Base-by-base conservation (phyloP, 331 rosid species). In the Spiraea crenata region DNA sequence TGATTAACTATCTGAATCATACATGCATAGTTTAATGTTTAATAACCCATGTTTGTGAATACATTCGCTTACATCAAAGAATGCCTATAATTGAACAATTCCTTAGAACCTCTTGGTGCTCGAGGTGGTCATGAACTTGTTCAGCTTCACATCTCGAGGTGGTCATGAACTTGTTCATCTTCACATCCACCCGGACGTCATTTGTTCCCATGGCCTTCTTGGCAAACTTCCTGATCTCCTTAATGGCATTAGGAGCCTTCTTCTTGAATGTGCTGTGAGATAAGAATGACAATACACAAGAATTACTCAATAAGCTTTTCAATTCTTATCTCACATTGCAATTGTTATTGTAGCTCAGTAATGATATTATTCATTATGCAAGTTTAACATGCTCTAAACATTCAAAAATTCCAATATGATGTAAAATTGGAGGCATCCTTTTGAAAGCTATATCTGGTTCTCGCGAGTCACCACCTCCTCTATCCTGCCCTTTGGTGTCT, bases 121-220 rank as follows among this genome's bases (percentile, higher is more conserved):
- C n/a, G n/a, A n/a, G n/a, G n/a, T n/a, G n/a, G n/a, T n/a, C n/a
- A n/a, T n/a, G n/a, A n/a, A n/a, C n/a, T n/a, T n/a, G n/a, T n/a
- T n/a, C n/a, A n/a, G n/a, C n/a, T n/a, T n/a, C n/a, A n/a, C n/a
- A n/a, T n/a, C n/a, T n/a, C n/a, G n/a, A n/a, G n/a, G n/a, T n/a
- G n/a, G n/a, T n/a, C n/a, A n/a, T n/a, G n/a, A n/a, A n/a, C 86
- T 89, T 92, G 83, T 92, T 92, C 74, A 92, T 66, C 85, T 89
- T 92, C 63, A 92, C 98, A 76, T 92, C 98, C 7, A 92, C 98
- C 52, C 98, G 86, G 1, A 89, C 98, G 11, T 92, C 98, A 62
- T 80, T 81, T 46, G 96, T 89, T 0, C 98, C 95, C 98, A 92
- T 92, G 5, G 98, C 87, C 57, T 83, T 87, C 77, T 87, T 88